Conservation (phyloP, 176 grass and related monocot genomes). For the Thinopyrum elongatum region DNA sequence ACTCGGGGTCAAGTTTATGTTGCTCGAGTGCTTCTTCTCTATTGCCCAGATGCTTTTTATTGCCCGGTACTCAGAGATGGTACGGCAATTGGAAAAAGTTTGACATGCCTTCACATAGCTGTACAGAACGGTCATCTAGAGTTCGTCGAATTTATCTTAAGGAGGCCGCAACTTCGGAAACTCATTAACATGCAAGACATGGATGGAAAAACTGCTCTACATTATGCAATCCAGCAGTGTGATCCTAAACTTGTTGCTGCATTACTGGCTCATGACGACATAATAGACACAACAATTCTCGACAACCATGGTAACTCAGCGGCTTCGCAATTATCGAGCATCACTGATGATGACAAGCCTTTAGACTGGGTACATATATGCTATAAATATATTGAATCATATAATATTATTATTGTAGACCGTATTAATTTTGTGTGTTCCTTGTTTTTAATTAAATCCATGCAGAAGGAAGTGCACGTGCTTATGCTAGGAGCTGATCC, state of each 20-base stretch:
- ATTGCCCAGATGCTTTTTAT: background rate
- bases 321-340: background rate
- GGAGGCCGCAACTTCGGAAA: background rate
- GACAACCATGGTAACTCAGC: background rate
- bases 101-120: background rate
- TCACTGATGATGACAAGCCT: background rate
- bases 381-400: no score
- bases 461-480: background rate
- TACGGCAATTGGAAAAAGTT: no score
- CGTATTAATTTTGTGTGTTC: no score
- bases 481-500: background rate
- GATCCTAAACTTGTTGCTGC: background rate
- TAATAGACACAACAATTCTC: background rate
- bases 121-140: background rate
- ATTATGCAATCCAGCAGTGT: background rate
- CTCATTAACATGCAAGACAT: background rate
- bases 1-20: background rate
- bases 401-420: no score
- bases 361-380: slow-evolving; percentile 4
- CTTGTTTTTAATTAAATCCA: background rate
- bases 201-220: slow-evolving; percentile 8
- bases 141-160: background rate
- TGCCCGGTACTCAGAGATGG: no score
- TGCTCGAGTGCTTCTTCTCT: background rate
- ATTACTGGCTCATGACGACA: background rate